phyloP scores from a whole-genome alignment of 495 filamentous ascomycete species.

The Bathelium albidoporum region DNA sequence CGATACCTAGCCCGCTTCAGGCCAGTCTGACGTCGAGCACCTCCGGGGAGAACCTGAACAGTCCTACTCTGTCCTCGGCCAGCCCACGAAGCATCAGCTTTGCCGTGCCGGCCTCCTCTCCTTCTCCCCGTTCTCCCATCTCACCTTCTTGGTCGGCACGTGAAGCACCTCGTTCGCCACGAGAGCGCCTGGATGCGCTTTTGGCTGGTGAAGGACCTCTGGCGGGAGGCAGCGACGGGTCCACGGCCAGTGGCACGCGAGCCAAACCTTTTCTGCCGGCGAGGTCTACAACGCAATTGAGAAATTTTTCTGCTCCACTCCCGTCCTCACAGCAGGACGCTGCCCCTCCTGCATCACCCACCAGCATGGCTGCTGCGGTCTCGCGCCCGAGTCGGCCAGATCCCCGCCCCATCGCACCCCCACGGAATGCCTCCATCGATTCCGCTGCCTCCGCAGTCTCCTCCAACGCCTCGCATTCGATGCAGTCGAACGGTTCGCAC shows the following conservation, averaged over 20 bases:
- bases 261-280: background rate
- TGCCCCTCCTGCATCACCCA: background rate
- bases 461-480: constrained; percentile 48
- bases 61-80: background rate
- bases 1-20: constrained; percentile 6
- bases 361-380: background rate
- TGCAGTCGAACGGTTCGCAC: constrained; percentile 40
- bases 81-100: background rate
- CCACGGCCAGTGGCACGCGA: background rate
- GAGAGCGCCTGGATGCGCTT: constrained; percentile 1
- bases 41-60: background rate
- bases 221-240: background rate
- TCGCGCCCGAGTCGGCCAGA: background rate
- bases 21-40: constrained; percentile 3
- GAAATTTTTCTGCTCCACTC: background rate
- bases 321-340: background rate
- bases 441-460: constrained; percentile 85
- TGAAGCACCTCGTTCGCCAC: background rate
- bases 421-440: constrained; percentile 88
- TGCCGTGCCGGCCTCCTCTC: background rate
- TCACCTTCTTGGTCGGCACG: background rate
- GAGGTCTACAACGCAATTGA: background rate
- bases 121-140: background rate
- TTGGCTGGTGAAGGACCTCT: background rate
- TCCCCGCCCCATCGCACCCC: constrained; percentile 15